These are phyloP conservation scores for Sordaria brevicollis DNA, from an alignment of 495 filamentous ascomycete genomes.

Conservation along the genomic window DNA sequence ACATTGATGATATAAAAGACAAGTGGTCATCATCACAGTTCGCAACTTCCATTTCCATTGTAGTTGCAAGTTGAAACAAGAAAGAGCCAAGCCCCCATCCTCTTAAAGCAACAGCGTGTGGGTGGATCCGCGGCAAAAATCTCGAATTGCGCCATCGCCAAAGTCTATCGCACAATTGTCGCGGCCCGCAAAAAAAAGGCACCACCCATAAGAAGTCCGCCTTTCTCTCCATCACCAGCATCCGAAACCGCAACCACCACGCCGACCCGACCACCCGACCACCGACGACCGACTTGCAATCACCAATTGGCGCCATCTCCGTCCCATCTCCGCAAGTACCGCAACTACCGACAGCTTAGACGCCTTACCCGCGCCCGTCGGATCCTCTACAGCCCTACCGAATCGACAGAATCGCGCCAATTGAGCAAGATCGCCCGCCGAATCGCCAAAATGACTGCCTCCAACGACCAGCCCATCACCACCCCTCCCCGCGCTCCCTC, in stretches of 20 bases:
- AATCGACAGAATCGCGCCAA: not conserved
- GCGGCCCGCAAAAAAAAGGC: not conserved
- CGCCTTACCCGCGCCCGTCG: not conserved
- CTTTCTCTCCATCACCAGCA: not conserved
- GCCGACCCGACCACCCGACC: no score
- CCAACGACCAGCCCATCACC: slow-evolving; percentile 28
- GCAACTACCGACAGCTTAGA: not conserved
- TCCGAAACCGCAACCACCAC: not conserved
- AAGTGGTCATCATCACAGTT: not conserved
- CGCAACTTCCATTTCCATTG: not conserved
- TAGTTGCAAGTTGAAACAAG: not conserved
- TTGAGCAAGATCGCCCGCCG: not conserved
- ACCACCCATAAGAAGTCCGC: not conserved
- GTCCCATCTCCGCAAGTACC: not conserved
- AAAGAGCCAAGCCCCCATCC: not conserved
- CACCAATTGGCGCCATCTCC: not conserved
- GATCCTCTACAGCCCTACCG: not conserved
- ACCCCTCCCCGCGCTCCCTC: slow-evolving; percentile 33
- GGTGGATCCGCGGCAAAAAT: not conserved
- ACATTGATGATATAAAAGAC: not conserved
- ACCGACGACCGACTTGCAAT: not conserved
- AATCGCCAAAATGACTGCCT: slow-evolving; percentile 25
- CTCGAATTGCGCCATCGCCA: slow-evolving; percentile 12
- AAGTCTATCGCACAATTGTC: slow-evolving; percentile 5
- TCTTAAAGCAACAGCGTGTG: not conserved